Conservation (phyloP, 2,329 filamentous ascomycete genomes). For the Colletotrichum spinosum region DNA sequence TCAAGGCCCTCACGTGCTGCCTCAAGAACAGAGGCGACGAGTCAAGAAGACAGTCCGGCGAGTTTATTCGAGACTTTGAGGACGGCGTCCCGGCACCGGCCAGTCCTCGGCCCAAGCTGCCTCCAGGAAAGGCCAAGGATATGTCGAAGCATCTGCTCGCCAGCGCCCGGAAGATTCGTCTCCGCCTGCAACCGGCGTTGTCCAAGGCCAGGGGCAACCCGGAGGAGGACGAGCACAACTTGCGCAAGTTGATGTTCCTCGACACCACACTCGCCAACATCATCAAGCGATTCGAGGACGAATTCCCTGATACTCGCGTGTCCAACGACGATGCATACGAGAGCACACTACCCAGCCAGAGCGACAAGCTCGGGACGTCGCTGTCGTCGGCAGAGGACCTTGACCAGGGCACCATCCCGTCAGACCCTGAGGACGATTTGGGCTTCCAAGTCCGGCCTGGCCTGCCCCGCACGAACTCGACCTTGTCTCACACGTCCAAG, state of each 20-base stretch:
- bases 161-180: conserved; percentile 89
- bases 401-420: conserved; percentile 51
- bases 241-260: conserved; percentile 87
- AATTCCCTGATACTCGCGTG: conserved; percentile 88
- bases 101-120: conserved; percentile 48
- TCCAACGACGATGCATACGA: conserved; percentile 45
- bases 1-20: conserved; percentile 92
- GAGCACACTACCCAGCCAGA: conserved; percentile 41
- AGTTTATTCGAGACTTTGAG: conserved; percentile 65
- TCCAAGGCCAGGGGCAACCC: conserved; percentile 76
- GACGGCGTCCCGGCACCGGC: conserved; percentile 59
- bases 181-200: conserved; percentile 85
- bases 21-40: conserved; percentile 82
- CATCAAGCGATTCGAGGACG: conserved; percentile 95
- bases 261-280: conserved; percentile 90
- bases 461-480: conserved; percentile 64
- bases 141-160: conserved; percentile 92
- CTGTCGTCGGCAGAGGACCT: conserved; percentile 48
- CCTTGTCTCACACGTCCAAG: conserved; percentile 61
- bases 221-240: conserved; percentile 76
- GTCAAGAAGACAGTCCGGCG: conserved; percentile 63
- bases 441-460: conserved; percentile 54
- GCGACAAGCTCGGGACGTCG: conserved; percentile 44
- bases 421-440: conserved; percentile 63
- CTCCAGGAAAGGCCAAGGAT: conserved; percentile 79